Evolutionary conservation across 2,329 filamentous ascomycete genomes (phyloP), one percentile per base, ranked within the genome.

Genomic region (Fusarium sp.): DNA sequence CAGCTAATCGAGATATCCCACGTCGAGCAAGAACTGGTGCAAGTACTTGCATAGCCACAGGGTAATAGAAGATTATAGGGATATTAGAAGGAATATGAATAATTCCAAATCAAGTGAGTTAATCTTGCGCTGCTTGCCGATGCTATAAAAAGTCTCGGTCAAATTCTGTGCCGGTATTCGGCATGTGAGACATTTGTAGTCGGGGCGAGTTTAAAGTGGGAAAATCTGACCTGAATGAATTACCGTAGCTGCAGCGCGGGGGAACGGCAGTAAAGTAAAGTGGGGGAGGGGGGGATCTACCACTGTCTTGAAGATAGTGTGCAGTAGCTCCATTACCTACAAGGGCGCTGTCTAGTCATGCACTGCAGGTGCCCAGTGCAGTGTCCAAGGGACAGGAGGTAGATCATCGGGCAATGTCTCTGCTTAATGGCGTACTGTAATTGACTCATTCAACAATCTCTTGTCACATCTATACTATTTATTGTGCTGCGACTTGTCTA

Each of bases 1-100:
- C 25, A 47, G 48, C 44, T 29, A 71, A 53, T 40, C 61, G 67
- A 69, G 59, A 69, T 69, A 58, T 69, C 44, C 61, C 46, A 67
- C 54, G 69, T 72, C 57, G 61, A 72, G 48, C n/a, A 47, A 71
- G 34, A 15, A 38, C 29, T 22, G 62, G 32, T 44, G 69, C 54
- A 40, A 57, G 47, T 24, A 48, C 18, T 60, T 67, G 69, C 69
- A 71, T 72, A 55, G 52, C 68, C 53, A 47, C 46, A 18, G 41
- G 6, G 29, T 9, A 43, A 30, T 32, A 3, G 11, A 48, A 43
- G 15, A 24, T n/a, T 20, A 29, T n/a, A 24, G 49, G 25, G 38
- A 49, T 53, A 29, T 11, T 20, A 29, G 9, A 13, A 51, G 4
- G 12, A 38, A 22, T 18, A 46, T 32, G 8, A 43, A 29, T 8